Conservation (phyloP, 805 yeast species). For the Tanozyma kutaoensis region DNA sequence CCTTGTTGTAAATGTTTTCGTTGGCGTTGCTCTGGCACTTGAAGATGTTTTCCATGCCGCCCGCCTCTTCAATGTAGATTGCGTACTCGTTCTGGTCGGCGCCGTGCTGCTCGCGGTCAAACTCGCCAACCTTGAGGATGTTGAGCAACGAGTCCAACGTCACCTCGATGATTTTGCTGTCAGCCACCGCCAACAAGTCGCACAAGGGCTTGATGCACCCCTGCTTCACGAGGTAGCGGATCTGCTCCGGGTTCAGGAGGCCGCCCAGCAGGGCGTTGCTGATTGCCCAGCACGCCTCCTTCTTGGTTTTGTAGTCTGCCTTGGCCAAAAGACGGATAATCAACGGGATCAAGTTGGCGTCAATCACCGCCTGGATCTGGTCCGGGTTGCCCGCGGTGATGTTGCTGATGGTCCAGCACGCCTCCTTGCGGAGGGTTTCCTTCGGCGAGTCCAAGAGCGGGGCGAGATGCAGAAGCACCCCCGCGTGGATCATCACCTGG, state of each 20-base stretch:
- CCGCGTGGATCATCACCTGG: constrained; percentile 85
- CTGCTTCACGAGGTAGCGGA: constrained; percentile 82
- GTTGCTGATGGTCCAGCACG: constrained; percentile 97
- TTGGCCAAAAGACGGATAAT: constrained; percentile 62
- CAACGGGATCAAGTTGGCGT: constrained; percentile 87
- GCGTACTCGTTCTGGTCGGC: constrained; percentile 74
- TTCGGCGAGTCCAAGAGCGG: constrained; percentile 72
- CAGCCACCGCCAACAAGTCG: constrained; percentile 80
- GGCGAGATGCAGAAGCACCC: constrained; percentile 76
- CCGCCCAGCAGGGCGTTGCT: constrained; percentile 98
- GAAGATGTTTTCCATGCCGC: constrained; percentile 93
- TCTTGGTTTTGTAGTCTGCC: constrained; percentile 91
- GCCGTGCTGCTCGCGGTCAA: constrained; percentile 70
- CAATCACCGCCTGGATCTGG: constrained; percentile 95
- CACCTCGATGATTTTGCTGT: constrained; percentile 84
- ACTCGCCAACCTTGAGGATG: constrained; percentile 87
- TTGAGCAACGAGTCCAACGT: constrained; percentile 92
- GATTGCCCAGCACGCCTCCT: constrained; percentile 99
- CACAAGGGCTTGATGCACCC: constrained; percentile 97
- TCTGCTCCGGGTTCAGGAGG: constrained; percentile 80
- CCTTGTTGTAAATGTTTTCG: constrained; percentile 85
- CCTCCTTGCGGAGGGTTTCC: constrained; percentile 91
- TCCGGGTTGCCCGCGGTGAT: constrained; percentile 95
- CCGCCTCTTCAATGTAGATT: constrained; percentile 89
- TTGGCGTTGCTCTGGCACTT: constrained; percentile 87